Percentiles rank a stretch among this genome's conserved stretches.
These are phyloP conservation scores for Castanea crenata DNA, from an alignment of 306 rosid genomes.

Conservation along the genomic window DNA sequence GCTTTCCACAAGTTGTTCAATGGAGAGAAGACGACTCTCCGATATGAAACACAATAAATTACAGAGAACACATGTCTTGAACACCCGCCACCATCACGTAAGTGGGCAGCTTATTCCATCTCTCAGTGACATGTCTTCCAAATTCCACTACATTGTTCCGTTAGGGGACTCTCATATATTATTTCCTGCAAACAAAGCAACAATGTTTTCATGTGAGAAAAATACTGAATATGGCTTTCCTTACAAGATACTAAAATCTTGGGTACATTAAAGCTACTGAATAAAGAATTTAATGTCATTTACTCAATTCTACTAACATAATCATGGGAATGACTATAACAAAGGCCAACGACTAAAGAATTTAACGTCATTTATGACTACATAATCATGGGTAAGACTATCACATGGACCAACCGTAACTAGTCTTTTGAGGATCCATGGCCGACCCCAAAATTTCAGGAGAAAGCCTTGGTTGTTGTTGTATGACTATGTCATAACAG, in stretches of 20 bases:
- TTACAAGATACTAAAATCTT: neutral
- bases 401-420: too few species aligned
- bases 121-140: neutral
- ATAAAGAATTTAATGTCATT: neutral
- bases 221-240: neutral
- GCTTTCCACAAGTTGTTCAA: neutral
- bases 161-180: neutral
- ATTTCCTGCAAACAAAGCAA: slow-evolving; percentile 1
- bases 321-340: too few species aligned
- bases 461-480: too few species aligned
- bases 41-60: slow-evolving; percentile 10
- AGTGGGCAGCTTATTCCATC: neutral
- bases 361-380: too few species aligned
- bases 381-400: too few species aligned
- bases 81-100: neutral
- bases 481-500: neutral
- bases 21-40: neutral
- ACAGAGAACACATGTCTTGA: neutral
- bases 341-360: too few species aligned
- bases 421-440: too few species aligned
- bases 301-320: neutral
- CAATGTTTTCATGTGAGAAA: neutral
- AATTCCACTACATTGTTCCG: neutral
- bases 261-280: neutral
- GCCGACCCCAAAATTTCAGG: too few species aligned